Conservation (phyloP, 1,284 basidiomycete species). For the Fomitopsis palustris region DNA sequence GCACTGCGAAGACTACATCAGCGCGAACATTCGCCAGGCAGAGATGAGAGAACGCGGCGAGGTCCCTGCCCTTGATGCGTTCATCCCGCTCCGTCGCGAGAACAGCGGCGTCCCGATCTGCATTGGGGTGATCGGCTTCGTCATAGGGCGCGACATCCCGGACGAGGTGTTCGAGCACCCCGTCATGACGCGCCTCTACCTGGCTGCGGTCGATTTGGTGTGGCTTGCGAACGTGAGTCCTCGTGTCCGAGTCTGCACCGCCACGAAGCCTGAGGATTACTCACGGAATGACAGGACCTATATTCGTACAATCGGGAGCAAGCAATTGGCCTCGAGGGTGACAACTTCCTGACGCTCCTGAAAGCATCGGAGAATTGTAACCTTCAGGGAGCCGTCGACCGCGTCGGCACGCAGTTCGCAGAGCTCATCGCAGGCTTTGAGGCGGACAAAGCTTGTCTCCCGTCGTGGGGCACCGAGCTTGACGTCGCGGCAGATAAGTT, state of each 20-base stretch:
- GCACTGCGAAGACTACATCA: constrained; percentile 53
- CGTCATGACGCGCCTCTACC: constrained; percentile 50
- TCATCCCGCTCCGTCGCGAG: constrained; percentile 54
- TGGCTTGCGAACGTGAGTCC: constrained; percentile 62
- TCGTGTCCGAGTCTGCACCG: constrained; percentile 1
- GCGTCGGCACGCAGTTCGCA: constrained; percentile 50
- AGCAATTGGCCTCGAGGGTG: constrained; percentile 21
- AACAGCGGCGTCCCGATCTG: constrained; percentile 67
- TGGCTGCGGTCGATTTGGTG: constrained; percentile 59
- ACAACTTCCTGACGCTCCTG: constrained; percentile 16
- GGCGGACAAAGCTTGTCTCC: constrained; percentile 41
- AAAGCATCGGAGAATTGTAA: constrained; percentile 40
- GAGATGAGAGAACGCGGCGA: constrained; percentile 53
- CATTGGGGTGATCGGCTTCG: constrained; percentile 60
- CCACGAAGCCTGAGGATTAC: not conserved
- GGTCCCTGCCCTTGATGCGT: constrained; percentile 50
- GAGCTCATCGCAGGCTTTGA: constrained; percentile 48
- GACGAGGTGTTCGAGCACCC: constrained; percentile 57
- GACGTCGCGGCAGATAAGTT: constrained; percentile 45
- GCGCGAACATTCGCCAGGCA: constrained; percentile 54
- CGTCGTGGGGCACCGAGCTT: constrained; percentile 44
- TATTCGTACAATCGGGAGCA: constrained; percentile 21
- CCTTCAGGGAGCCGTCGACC: constrained; percentile 56
- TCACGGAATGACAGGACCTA: constrained; percentile 20
- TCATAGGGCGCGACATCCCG: constrained; percentile 56